phyloP scores from a whole-genome alignment of 495 filamentous ascomycete species.

The Trichoderma reesei region DNA sequence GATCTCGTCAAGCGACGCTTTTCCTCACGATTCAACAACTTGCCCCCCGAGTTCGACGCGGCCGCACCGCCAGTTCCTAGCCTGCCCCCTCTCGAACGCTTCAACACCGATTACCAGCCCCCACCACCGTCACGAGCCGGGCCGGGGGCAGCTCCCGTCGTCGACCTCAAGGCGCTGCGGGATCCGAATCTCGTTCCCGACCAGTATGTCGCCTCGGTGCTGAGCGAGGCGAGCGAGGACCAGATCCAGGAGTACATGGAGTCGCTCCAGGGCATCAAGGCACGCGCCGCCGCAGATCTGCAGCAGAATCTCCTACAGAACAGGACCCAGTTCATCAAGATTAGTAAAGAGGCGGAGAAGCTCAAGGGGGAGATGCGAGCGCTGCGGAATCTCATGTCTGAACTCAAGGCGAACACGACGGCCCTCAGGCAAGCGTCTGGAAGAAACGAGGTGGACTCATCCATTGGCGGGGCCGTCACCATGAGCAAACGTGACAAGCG shows the following conservation, averaged over 20 bases:
- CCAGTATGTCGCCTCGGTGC: slow-evolving; percentile 67
- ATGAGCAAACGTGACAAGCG: slow-evolving; percentile 59
- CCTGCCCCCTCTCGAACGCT: slow-evolving; percentile 45
- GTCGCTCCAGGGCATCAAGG: slow-evolving; percentile 66
- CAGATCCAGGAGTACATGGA: slow-evolving; percentile 80
- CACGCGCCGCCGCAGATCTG: slow-evolving; percentile 74
- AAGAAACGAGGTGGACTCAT: slow-evolving; percentile 20
- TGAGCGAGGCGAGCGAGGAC: slow-evolving; percentile 87
- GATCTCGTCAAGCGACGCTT: slow-evolving; percentile 93
- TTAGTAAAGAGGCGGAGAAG: slow-evolving; percentile 97
- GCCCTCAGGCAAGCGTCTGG: slow-evolving; percentile 62
- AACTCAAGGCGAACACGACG: slow-evolving; percentile 64
- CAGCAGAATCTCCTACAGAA: slow-evolving; percentile 98
- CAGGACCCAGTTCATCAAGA: slow-evolving; percentile 96
- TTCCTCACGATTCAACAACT: slow-evolving; percentile 77
- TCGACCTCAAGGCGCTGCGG: slow-evolving; percentile 62
- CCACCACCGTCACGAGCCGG: slow-evolving; percentile 35
- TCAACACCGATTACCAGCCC: slow-evolving; percentile 39
- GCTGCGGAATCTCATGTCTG: slow-evolving; percentile 77
- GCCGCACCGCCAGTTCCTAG: slow-evolving; percentile 58
- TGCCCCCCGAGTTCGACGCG: slow-evolving; percentile 56
- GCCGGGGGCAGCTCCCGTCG: slow-evolving; percentile 35
- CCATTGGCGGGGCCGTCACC: slow-evolving; percentile 31
- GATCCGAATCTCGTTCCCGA: slow-evolving; percentile 71
- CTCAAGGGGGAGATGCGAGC: slow-evolving; percentile 93